Evolutionary conservation across 2,329 filamentous ascomycete species (phyloP), one percentile per base, ranked within the genome.

Genomic region (Hypomyces rosellus): DNA sequence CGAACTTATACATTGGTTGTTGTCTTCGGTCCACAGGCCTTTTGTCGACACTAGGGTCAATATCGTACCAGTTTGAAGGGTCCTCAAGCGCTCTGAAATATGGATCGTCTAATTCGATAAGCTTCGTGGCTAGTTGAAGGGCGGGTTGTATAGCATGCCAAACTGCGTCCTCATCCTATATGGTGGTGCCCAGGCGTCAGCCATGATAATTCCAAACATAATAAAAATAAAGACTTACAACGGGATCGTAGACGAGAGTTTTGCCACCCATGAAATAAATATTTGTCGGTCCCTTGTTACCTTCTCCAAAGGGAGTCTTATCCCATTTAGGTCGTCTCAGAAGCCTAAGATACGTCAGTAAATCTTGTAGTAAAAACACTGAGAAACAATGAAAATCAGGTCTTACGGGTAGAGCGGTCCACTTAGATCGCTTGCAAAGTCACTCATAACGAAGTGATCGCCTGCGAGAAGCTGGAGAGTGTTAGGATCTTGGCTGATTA

Each of bases 141-240:
- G 61, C 56, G 7, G 64, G 65, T 15, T 63, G 58, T 37, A 66
- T 49, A 13, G 57, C 60, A 3, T 56, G 14, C 64, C 64, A 67
- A 1, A 67, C 46, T 9, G 55, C 50, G n/a, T 66, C 58, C 3
- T 58, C 61, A 22, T 53, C 52, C 54, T 57, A 34, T 9, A 8
- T 25, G 18, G 15, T 30, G 20, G 15, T 30, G 20, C 9, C 22
- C 37, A 11, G 13, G 14, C 15, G 37, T 15, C 7, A 20, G 30
- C 12, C 20, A 20, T 2, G 7, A 22, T 40, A 38, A 7, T 13
- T 22, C 9, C 3, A 30, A 30, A 30, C 4, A 11, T 6, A 30
- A 30, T 7, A 11, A 7, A 30, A 30, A 38, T 5, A 14, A 43
- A 5, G 14, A n/a, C 42, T 41, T 36, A 50, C 42, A 37, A 25